These are phyloP conservation scores for Xylaria multiplex DNA, from an alignment of 2,329 filamentous ascomycete genomes.

Conservation along the genomic window DNA sequence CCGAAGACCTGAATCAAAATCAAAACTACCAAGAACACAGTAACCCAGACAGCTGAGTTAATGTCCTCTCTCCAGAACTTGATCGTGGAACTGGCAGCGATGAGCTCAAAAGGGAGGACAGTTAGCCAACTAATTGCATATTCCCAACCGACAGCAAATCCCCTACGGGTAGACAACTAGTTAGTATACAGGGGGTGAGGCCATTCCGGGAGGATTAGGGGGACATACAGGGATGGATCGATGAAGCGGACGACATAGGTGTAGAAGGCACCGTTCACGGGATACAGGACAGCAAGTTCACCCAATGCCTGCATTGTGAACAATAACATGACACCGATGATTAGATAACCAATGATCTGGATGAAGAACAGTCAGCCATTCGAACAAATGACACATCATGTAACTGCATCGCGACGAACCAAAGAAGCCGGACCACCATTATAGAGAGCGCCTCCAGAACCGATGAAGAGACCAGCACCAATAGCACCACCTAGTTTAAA, in stretches of 20 bases:
- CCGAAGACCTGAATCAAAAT: slow-evolving; percentile 65
- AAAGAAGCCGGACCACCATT: slow-evolving; percentile 67
- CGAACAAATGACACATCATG: neutral
- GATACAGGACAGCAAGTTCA: slow-evolving; percentile 68
- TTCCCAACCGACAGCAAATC: slow-evolving; percentile 65
- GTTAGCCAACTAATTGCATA: slow-evolving; percentile 62
- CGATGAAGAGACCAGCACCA: slow-evolving; percentile 73
- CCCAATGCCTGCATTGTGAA: slow-evolving; percentile 69
- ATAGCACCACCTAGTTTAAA: slow-evolving; percentile 54
- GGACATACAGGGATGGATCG: slow-evolving; percentile 63
- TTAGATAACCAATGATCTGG: slow-evolving; percentile 61
- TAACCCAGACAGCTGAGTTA: slow-evolving; percentile 65
- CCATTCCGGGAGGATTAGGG: neutral
- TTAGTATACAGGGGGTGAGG: neutral
- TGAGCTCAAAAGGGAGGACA: slow-evolving; percentile 64
- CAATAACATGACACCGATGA: slow-evolving; percentile 68
- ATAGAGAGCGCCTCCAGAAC: slow-evolving; percentile 68
- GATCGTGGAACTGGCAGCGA: slow-evolving; percentile 64
- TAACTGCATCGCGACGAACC: slow-evolving; percentile 42
- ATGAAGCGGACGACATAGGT: slow-evolving; percentile 70
- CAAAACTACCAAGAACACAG: slow-evolving; percentile 63
- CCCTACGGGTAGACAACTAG: slow-evolving; percentile 45
- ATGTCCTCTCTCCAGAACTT: slow-evolving; percentile 62
- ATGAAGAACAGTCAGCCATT: slow-evolving; percentile 21
- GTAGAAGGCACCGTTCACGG: slow-evolving; percentile 71